phyloP scores from a whole-genome alignment of 805 yeast genomes.

The Candida tibetensis region DNA sequence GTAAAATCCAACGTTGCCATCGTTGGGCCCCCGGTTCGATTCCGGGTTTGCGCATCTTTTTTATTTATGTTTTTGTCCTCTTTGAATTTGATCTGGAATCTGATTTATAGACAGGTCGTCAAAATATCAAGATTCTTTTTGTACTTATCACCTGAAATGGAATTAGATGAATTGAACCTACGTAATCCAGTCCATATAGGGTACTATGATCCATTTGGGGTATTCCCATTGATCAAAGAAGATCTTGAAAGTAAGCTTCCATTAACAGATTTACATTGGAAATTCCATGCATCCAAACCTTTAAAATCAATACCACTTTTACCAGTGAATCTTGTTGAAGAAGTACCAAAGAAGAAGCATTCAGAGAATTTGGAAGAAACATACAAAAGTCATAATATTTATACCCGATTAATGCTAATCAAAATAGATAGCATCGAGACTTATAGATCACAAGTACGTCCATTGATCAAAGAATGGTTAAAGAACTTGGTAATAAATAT shows the following conservation, averaged over 20 bases:
- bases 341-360: slow-evolving; percentile 41
- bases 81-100: not conserved
- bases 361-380: slow-evolving; percentile 22
- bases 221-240: slow-evolving; percentile 44
- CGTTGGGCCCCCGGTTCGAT: slow-evolving; percentile 6
- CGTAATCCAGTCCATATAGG: slow-evolving; percentile 42
- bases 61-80: not conserved
- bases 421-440: slow-evolving; percentile 65
- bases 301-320: slow-evolving; percentile 62
- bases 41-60: slow-evolving; percentile 5
- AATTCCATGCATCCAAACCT: slow-evolving; percentile 45
- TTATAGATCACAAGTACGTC: slow-evolving; percentile 77
- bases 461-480: slow-evolving; percentile 80
- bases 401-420: slow-evolving; percentile 67
- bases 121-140: too few relatives aligned
- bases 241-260: slow-evolving; percentile 49
- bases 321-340: slow-evolving; percentile 54
- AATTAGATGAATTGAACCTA: slow-evolving; percentile 9
- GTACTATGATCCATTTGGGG: slow-evolving; percentile 73
- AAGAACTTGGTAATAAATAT: slow-evolving; percentile 36
- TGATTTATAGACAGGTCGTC: not conserved
- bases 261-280: slow-evolving; percentile 72
- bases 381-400: slow-evolving; percentile 35
- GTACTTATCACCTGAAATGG: slow-evolving; percentile 2
- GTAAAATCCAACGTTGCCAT: slow-evolving; percentile 5